Evolutionary conservation across 2,329 filamentous ascomycete species (phyloP).

Genomic region (Trichoderma sp.): DNA sequence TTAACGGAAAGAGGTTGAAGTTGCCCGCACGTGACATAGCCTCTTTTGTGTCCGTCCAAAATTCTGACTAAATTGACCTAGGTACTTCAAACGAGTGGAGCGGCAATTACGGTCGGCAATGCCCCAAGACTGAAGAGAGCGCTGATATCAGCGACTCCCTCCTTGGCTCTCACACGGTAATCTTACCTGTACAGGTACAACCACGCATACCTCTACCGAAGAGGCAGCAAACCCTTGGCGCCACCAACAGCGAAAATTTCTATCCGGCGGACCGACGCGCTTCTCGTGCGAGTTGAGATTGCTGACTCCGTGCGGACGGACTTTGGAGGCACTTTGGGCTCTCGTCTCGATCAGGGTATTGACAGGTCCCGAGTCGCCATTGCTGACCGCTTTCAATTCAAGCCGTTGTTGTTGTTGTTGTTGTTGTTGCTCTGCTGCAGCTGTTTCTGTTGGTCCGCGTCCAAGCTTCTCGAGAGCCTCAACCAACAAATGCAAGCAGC

Average conservation of each 20-base stretch:
- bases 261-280: conserved; percentile 22
- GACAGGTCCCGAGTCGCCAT: neutral
- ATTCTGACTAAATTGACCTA: neutral
- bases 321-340: neutral
- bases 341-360: neutral
- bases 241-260: conserved; percentile 16
- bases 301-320: neutral
- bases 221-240: conserved; percentile 1
- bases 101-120: conserved; percentile 23
- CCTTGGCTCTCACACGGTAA: neutral
- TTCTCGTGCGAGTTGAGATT: conserved; percentile 11
- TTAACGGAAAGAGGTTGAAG: neutral
- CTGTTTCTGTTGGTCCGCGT: neutral
- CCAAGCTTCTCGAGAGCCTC: neutral
- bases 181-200: neutral
- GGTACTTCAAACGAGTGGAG: too few relatives aligned
- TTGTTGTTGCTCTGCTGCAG: neutral
- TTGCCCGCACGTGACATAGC: conserved; percentile 1
- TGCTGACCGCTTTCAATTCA: neutral
- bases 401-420: neutral
- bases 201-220: neutral
- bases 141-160: neutral
- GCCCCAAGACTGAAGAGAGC: neutral
- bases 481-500: neutral
- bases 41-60: neutral